Conservation (phyloP, 106 monocot species). For the Iris macrosiphon region DNA sequence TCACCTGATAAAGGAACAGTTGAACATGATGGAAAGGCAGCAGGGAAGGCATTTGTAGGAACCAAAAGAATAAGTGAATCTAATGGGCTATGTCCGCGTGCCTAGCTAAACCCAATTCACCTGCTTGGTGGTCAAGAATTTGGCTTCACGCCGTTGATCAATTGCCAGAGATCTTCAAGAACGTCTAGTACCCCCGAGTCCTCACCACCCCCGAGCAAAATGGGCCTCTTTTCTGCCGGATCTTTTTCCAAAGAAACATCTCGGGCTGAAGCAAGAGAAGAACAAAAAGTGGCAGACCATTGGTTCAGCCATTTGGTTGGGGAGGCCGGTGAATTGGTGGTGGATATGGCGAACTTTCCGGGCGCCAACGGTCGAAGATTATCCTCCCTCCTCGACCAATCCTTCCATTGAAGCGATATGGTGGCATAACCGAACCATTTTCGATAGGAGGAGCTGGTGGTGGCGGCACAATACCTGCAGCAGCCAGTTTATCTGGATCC, state of each 20-base stretch:
- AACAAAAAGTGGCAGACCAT: background rate
- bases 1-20: background rate
- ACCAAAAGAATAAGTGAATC: background rate
- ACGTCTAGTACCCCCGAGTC: slow-evolving; percentile 2
- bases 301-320: slow-evolving; percentile 41
- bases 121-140: background rate
- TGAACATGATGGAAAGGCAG: background rate
- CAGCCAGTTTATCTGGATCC: slow-evolving; percentile 55
- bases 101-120: slow-evolving; percentile 1
- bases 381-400: slow-evolving; percentile 95
- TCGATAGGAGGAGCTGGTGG: slow-evolving; percentile 60
- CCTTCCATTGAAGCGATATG: slow-evolving; percentile 58
- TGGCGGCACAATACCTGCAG: slow-evolving; percentile 52
- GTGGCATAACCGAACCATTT: slow-evolving; percentile 41
- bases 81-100: background rate
- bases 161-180: slow-evolving; percentile 1
- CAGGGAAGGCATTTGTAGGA: background rate
- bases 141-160: background rate
- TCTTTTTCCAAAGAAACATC: background rate
- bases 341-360: slow-evolving; percentile 10
- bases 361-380: slow-evolving; percentile 77
- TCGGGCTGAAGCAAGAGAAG: background rate
- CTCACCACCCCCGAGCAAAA: background rate
- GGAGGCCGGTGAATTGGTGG: slow-evolving; percentile 17
- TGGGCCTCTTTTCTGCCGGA: background rate